phyloP scores from a whole-genome alignment of 148 eudicot genomes.

The Vaccinium macrocarpon region DNA sequence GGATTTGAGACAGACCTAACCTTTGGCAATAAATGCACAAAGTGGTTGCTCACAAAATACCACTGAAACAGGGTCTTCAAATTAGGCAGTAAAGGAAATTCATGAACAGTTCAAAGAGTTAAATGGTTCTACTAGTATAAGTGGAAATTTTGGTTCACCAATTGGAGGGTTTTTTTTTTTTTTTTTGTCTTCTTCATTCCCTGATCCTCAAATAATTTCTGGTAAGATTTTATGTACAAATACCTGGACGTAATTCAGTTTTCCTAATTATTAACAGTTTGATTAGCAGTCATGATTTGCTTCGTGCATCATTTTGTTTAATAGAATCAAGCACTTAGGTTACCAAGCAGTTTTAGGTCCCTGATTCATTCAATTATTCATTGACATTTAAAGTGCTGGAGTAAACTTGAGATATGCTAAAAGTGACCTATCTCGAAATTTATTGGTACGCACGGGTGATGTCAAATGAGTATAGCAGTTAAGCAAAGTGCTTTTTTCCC shows the following conservation, averaged over 20 bases:
- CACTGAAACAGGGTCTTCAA: background rate
- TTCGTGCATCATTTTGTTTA: background rate
- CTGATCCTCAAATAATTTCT: background rate
- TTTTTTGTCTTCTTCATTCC: too few relatives aligned
- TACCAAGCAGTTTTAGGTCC: constrained; percentile 6
- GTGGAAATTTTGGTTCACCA: background rate
- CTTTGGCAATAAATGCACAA: too few relatives aligned
- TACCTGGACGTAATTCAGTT: background rate
- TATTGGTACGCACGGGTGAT: background rate
- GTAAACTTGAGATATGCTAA: background rate
- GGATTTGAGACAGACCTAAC: too few relatives aligned
- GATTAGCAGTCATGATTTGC: background rate
- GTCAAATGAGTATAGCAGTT: background rate
- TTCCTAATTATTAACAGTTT: background rate
- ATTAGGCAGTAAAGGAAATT: background rate
- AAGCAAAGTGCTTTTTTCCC: background rate
- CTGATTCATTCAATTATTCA: background rate
- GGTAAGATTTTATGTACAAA: background rate
- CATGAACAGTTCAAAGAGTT: background rate
- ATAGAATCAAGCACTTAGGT: background rate
- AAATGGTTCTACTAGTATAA: background rate
- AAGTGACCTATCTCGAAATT: background rate
- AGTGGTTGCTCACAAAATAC: too few relatives aligned
- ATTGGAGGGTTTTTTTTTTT: background rate
- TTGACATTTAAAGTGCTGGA: background rate